Percentiles rank a stretch among this genome's conserved stretches.
These are phyloP conservation scores for Solanum chacoense DNA, from an alignment of 305 asterid species.

Conservation along the genomic window DNA sequence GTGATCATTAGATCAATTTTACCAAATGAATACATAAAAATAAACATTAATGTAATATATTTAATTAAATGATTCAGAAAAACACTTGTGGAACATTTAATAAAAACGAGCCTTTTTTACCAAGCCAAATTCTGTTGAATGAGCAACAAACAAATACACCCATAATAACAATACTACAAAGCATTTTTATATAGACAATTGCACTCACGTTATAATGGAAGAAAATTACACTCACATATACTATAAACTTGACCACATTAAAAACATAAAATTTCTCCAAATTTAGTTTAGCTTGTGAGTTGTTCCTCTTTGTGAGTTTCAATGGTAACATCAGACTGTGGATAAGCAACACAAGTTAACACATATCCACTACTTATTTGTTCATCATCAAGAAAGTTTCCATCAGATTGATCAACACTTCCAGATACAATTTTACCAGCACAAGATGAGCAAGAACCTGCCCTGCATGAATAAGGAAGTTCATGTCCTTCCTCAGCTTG, in stretches of 20 bases:
- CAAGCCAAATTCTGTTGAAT: background rate
- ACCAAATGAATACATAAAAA: background rate
- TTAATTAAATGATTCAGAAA: background rate
- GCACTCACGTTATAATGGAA: background rate
- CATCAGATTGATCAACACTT: constrained; percentile 62
- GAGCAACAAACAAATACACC: background rate
- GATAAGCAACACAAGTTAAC: constrained; percentile 61
- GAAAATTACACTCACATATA: background rate
- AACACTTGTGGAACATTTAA: background rate
- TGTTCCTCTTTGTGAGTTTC: constrained; percentile 72
- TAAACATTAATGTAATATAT: background rate
- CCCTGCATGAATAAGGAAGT: constrained; percentile 75
- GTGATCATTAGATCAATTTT: background rate
- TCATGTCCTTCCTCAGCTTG: constrained; percentile 70
- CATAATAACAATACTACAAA: background rate
- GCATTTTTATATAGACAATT: no score
- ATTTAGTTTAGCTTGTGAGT: constrained; percentile 17
- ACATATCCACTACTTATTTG: constrained; percentile 49
- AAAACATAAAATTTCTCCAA: background rate
- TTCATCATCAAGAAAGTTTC: constrained; percentile 55
- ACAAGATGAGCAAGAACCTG: constrained; percentile 82
- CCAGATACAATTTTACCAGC: constrained; percentile 57
- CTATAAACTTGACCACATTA: background rate
- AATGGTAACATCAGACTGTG: constrained; percentile 41
- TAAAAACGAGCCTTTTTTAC: background rate